phyloP scores from a whole-genome alignment of 1,139 yeast genomes.

The Yamadazyma trypodendri region DNA sequence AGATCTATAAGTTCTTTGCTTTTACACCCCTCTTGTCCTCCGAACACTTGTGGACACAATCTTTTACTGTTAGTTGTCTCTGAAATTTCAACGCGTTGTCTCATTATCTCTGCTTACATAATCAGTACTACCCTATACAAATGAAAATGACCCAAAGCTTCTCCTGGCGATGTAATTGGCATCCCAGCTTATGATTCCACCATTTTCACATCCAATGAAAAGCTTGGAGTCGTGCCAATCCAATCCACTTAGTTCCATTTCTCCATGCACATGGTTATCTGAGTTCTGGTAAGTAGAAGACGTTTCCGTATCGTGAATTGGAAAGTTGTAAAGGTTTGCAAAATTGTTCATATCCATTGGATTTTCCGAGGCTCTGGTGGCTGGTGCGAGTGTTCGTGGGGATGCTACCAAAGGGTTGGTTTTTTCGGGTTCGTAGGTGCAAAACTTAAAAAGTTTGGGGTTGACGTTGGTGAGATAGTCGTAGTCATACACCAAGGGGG shows the following conservation, averaged over 20 bases:
- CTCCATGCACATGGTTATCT: slow-evolving; percentile 44
- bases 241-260: slow-evolving; percentile 45
- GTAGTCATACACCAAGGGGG: slow-evolving; percentile 47
- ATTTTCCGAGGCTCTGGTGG: neutral
- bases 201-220: slow-evolving; percentile 43
- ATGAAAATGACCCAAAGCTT: slow-evolving; percentile 31
- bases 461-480: slow-evolving; percentile 38
- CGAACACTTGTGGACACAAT: no score
- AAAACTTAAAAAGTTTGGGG: slow-evolving; percentile 41
- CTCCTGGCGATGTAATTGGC: slow-evolving; percentile 40
- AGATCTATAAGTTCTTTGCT: no score
- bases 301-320: neutral
- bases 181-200: slow-evolving; percentile 46
- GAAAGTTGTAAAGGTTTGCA: slow-evolving; percentile 3
- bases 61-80: no score
- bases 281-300: slow-evolving; percentile 23
- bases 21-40: no score
- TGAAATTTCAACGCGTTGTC: no score
- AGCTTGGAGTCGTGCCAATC: slow-evolving; percentile 40
- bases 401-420: slow-evolving; percentile 1
- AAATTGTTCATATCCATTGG: neutral
- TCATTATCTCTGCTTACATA: neutral
- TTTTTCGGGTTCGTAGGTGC: slow-evolving; percentile 22
- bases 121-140: slow-evolving; percentile 10
- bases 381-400: no score